Conservation (phyloP, 139 green algal species). For the Bryopsis sp. region DNA sequence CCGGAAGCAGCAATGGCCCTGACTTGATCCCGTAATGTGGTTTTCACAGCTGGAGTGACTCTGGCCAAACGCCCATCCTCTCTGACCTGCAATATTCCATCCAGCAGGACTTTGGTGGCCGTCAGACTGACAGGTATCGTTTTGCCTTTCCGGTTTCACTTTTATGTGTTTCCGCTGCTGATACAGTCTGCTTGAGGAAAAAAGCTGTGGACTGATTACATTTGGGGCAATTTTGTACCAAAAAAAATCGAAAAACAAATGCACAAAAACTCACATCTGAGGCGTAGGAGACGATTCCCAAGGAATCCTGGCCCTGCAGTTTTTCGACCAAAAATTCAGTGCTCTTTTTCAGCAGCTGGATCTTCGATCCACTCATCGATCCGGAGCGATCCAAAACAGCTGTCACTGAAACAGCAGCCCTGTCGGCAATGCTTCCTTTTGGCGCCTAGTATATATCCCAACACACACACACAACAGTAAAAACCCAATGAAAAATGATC, state of each 20-base stretch:
- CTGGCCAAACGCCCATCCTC: background rate
- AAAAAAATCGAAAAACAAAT: background rate
- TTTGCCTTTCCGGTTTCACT: too few species aligned
- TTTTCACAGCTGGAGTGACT: background rate
- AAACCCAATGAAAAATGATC: too few species aligned
- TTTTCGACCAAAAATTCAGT: slow-evolving; percentile 1
- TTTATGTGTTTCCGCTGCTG: too few species aligned
- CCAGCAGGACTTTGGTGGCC: too few species aligned
- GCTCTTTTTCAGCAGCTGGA: background rate
- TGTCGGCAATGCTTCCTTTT: too few species aligned
- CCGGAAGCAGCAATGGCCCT: slow-evolving; percentile 10
- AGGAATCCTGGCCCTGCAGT: background rate
- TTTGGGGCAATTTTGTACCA: too few species aligned
- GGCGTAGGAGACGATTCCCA: slow-evolving; percentile 6
- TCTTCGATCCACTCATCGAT: slow-evolving; percentile 11
- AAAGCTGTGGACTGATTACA: too few species aligned
- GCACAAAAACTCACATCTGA: background rate
- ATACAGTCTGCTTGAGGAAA: too few species aligned
- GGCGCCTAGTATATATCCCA: too few species aligned
- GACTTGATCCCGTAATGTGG: background rate
- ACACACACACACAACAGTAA: too few species aligned
- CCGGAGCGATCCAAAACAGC: slow-evolving; percentile 12
- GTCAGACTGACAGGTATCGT: too few species aligned
- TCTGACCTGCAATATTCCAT: background rate
- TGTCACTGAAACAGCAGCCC: background rate